Evolutionary conservation across 371 early-diverging fungal species (phyloP), one percentile per base, ranked within the genome.

Genomic region (Apophysomyces variabilis): DNA sequence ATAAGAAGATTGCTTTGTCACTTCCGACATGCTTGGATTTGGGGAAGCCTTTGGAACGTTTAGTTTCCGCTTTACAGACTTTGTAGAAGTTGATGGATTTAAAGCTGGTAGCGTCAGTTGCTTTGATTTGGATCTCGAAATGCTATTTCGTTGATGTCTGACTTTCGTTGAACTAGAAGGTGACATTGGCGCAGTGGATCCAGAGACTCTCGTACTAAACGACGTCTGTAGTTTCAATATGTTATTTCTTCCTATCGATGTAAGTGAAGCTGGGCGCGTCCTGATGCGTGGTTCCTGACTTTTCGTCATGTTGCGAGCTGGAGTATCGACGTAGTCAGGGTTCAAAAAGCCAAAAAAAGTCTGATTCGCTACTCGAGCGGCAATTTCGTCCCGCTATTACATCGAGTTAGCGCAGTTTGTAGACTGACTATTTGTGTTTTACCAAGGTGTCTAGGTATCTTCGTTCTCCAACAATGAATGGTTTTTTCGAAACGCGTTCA

Each of bases 291-390:
- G 54, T 21, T 50, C 54, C 21, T n/a, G 8, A 50, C 8, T 50
- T 26, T 50, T 50, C 9, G 21, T 21, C 7, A 57, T 54, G 18
- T 41, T 44, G n/a, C 63, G 59, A 4, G 57, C 46, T 4, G 64
- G 43, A 14, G 65, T 57, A 32, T 32, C 57, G 6, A 38, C 56
- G 6, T 80, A 80, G 58, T 74, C 76, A 2, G 80, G 59, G 36
- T 80, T 82, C 58, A 87, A 69, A 58, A 89, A 88, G 16, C 89
- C 88, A 75, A 92, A 90, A 43, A 90, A 86, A 2, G 89, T 85
- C 64, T 88, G 88, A 57, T 88, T 90, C 18, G 91, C 84, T 64
- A 88, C 85, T 62, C 91, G 83, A 45, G 86, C 85, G 0, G 84
- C 79, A 62, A 88, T 86, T 65, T 92, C 93, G 8, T 86, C 80